Percentiles rank a stretch among this genome's conserved stretches.
Evolutionary conservation across 176 grass and related monocot genomes (phyloP).

Genomic region (Melocanna baccifera): DNA sequence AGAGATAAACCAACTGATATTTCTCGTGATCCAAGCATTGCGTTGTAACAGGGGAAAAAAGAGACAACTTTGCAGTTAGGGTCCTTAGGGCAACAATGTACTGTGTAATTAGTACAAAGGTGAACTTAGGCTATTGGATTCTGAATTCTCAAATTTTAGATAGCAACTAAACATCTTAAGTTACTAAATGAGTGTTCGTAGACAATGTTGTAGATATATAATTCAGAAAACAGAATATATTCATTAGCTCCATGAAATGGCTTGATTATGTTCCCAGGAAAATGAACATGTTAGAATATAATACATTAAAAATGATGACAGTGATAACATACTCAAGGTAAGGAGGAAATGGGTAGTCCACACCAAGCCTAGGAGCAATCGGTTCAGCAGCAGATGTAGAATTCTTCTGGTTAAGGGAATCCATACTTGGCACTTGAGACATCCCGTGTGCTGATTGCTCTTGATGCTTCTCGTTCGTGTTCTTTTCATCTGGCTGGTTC

Average conservation of each 20-base stretch:
- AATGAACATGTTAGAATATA: neutral
- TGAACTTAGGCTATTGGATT: neutral
- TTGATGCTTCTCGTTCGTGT: constrained; percentile 37
- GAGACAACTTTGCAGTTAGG: neutral
- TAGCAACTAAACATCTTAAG: neutral
- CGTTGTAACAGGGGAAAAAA: neutral
- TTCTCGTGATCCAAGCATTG: neutral
- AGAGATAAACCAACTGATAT: neutral
- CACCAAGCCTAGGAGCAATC: constrained; percentile 74
- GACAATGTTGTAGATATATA: neutral
- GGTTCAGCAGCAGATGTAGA: constrained; percentile 47
- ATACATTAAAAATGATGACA: neutral
- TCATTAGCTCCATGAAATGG: neutral
- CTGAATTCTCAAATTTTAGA: neutral
- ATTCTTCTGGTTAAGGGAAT: constrained; percentile 48
- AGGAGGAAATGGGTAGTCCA: constrained; percentile 90
- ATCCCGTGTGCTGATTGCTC: constrained; percentile 23
- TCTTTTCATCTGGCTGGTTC: constrained; percentile 46
- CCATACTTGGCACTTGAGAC: constrained; percentile 24
- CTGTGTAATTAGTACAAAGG: neutral
- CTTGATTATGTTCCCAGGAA: neutral
- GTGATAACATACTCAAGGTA: constrained; percentile 70
- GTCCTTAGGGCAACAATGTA: neutral
- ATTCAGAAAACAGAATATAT: neutral
- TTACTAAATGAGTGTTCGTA: neutral